Percentiles rank a stretch among this genome's conserved stretches.
Conservation (phyloP, 2,329 filamentous ascomycete genomes). For the Fragosphaeria purpurea region DNA sequence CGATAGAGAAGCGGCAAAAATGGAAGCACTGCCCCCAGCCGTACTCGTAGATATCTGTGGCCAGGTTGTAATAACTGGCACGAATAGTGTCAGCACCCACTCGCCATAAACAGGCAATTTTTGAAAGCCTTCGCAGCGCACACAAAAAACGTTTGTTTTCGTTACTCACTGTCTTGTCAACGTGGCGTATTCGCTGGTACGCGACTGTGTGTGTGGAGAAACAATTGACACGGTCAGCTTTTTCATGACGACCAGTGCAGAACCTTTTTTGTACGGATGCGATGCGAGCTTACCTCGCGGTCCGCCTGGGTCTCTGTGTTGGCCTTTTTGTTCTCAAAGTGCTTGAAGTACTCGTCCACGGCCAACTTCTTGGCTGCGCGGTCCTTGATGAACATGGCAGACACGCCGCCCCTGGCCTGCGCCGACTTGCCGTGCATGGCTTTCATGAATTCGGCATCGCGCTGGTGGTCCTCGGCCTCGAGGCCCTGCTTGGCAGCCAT, state of each 20-base stretch:
- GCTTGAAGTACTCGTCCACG: slow-evolving; percentile 77
- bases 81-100: slow-evolving; percentile 11
- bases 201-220: slow-evolving; percentile 41
- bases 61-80: slow-evolving; percentile 68
- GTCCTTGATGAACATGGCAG: slow-evolving; percentile 81
- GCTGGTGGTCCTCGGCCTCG: slow-evolving; percentile 71
- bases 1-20: slow-evolving; percentile 85
- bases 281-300: slow-evolving; percentile 54
- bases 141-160: too few relatives aligned
- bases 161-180: slow-evolving; percentile 69
- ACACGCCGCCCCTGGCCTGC: slow-evolving; percentile 59
- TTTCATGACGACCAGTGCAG: too few relatives aligned
- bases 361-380: slow-evolving; percentile 44
- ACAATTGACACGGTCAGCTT: background rate
- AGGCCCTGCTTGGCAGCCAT: slow-evolving; percentile 31
- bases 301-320: slow-evolving; percentile 73
- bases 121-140: too few relatives aligned
- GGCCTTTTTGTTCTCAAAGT: slow-evolving; percentile 67
- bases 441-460: slow-evolving; percentile 87
- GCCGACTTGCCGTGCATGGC: slow-evolving; percentile 70
- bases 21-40: slow-evolving; percentile 96
- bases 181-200: slow-evolving; percentile 82
- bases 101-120: too few relatives aligned
- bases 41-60: slow-evolving; percentile 94
- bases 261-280: too few relatives aligned